Conservation (phyloP, 805 yeast species). For the Candida michaelii region DNA sequence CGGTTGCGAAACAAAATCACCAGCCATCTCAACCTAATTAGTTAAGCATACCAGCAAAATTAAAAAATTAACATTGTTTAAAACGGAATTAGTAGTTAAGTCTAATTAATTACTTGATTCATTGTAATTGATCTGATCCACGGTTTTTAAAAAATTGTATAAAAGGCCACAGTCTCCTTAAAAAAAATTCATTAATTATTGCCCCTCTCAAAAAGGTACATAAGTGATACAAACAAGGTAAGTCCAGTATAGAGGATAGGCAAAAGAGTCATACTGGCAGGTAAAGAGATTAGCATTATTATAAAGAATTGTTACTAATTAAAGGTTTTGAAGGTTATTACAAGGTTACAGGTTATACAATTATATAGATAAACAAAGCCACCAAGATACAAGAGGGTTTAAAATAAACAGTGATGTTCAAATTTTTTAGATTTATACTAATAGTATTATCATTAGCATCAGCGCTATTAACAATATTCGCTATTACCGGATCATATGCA, state of each 20-base stretch:
- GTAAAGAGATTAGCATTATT: neutral
- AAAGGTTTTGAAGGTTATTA: no score
- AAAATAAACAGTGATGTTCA: constrained; percentile 21
- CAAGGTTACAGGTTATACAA: no score
- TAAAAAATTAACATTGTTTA: neutral
- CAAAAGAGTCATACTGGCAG: neutral
- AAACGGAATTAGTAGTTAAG: constrained; percentile 1
- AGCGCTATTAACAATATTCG: constrained; percentile 33
- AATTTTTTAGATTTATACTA: constrained; percentile 32
- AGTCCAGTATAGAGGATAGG: constrained; percentile 4
- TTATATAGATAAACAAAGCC: neutral
- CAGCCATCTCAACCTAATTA: constrained; percentile 1
- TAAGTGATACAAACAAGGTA: neutral
- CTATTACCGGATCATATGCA: constrained; percentile 39
- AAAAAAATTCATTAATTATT: neutral
- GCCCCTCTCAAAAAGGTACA: neutral
- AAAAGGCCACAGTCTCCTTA: neutral
- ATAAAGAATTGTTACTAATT: neutral
- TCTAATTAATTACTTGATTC: constrained; percentile 1
- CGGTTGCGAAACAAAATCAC: constrained; percentile 4
- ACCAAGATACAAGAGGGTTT: neutral
- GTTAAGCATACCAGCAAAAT: constrained; percentile 1
- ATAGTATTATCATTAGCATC: constrained; percentile 33
- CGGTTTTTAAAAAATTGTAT: neutral
- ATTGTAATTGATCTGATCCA: constrained; percentile 2